Conservation (phyloP, 2,329 filamentous ascomycete species). For the Daldinia sp. region DNA sequence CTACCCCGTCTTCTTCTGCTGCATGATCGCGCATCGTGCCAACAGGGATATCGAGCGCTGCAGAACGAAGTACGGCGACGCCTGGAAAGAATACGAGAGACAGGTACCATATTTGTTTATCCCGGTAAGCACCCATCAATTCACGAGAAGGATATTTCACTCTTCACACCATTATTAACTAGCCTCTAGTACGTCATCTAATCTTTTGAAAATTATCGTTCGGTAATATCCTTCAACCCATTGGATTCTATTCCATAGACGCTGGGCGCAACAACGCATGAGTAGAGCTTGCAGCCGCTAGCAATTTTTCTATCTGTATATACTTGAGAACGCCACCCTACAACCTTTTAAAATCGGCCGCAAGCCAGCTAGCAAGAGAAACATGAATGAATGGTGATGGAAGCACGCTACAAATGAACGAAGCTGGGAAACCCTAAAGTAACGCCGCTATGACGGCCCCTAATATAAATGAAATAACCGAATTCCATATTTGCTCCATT, state of each 20-base stretch:
- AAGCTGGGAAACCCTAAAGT: conserved; percentile 17
- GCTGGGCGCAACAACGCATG: not conserved
- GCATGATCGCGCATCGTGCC: conserved; percentile 83
- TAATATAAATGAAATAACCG: conserved; percentile 23
- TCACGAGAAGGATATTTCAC: not conserved
- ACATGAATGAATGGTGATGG: conserved; percentile 12
- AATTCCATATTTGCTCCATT: conserved; percentile 9
- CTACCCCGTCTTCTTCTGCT: conserved; percentile 81
- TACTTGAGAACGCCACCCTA: conserved; percentile 27
- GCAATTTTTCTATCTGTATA: conserved; percentile 30
- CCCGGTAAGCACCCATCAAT: conserved; percentile 45
- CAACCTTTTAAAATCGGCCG: conserved; percentile 21
- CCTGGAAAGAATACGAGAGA: conserved; percentile 82
- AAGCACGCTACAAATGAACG: conserved; percentile 11
- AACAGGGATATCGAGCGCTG: conserved; percentile 79
- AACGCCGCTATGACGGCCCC: conserved; percentile 16
- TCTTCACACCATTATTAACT: not conserved
- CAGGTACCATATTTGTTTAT: conserved; percentile 85
- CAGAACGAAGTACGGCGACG: conserved; percentile 79
- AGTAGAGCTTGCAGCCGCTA: conserved; percentile 10
- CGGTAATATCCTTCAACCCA: not conserved
- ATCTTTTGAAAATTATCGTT: not conserved
- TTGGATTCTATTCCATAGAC: conserved; percentile 1
- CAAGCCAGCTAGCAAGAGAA: not conserved
- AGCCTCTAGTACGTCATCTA: conserved; percentile 25